These are phyloP conservation scores for Cercospora beticola DNA, from an alignment of 2,329 filamentous ascomycete species.

Conservation along the genomic window DNA sequence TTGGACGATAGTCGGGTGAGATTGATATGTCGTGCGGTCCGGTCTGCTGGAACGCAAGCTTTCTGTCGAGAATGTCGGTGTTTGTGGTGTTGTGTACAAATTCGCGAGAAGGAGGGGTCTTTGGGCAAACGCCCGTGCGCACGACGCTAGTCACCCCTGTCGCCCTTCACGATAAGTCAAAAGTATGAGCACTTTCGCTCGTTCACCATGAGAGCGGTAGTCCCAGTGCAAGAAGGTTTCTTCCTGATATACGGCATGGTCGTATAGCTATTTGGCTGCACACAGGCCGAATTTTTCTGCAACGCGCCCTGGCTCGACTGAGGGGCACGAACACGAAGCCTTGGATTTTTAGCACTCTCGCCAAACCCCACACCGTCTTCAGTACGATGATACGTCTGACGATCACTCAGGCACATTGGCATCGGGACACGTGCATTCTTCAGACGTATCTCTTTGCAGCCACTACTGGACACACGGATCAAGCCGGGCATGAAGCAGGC, in stretches of 20 bases:
- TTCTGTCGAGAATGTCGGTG: not conserved
- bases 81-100: slow-evolving; percentile 6
- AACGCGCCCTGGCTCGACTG: not conserved
- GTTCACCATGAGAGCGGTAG: not conserved
- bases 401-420: not conserved
- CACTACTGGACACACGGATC: too few species aligned
- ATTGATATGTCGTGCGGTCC: not conserved
- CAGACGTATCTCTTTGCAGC: too few species aligned
- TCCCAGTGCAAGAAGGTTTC: not conserved
- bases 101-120: slow-evolving; percentile 7
- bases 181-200: not conserved
- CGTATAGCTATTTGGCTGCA: not conserved
- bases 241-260: not conserved
- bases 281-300: not conserved
- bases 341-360: not conserved
- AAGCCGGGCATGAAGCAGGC: too few species aligned
- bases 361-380: not conserved
- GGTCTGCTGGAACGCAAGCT: not conserved
- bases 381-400: not conserved
- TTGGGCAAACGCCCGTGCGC: slow-evolving; percentile 3
- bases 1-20: not conserved
- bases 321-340: not conserved
- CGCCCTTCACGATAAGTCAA: not conserved
- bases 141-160: not conserved
- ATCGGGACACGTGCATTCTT: too few species aligned